phyloP scores from a whole-genome alignment of 305 asterid species.

The Ilex paraguariensis region DNA sequence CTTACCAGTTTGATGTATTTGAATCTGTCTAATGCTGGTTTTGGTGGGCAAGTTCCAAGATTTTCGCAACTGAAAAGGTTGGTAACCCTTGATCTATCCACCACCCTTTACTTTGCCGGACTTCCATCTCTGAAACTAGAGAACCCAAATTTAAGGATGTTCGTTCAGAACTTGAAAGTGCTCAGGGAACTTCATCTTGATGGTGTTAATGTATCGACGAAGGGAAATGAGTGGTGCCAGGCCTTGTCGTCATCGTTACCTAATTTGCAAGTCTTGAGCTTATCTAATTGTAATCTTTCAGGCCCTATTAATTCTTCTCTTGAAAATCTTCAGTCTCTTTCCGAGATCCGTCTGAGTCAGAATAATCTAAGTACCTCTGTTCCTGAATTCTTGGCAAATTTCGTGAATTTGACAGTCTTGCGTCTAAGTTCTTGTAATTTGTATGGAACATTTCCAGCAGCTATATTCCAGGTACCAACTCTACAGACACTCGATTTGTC shows the following conservation, averaged over 20 bases:
- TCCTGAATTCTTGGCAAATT: conserved; percentile 29
- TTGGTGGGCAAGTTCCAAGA: conserved; percentile 47
- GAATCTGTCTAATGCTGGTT: conserved; percentile 56
- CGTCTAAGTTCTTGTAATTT: conserved; percentile 40
- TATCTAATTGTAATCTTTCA: conserved; percentile 38
- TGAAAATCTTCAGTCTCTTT: conserved; percentile 32
- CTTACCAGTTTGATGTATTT: conserved; percentile 39
- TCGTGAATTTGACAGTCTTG: conserved; percentile 41
- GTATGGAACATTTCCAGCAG: conserved; percentile 41
- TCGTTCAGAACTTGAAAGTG: conserved; percentile 39
- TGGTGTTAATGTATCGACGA: conserved; percentile 42
- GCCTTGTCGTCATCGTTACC: conserved; percentile 44
- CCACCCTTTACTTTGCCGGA: conserved; percentile 11
- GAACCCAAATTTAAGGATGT: conserved; percentile 34
- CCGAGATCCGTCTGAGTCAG: conserved; percentile 34
- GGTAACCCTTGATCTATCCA: conserved; percentile 51
- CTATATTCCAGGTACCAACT: conserved; percentile 35
- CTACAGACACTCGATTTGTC: conserved; percentile 37
- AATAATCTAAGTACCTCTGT: conserved; percentile 37
- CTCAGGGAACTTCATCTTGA: conserved; percentile 58
- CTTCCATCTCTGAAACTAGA: conserved; percentile 29
- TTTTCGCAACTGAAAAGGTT: conserved; percentile 35
- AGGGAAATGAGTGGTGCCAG: conserved; percentile 35
- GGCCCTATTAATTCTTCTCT: conserved; percentile 45
- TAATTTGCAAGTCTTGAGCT: conserved; percentile 42